Conservation (phyloP, 306 rosid species). For the Abrus pulchellus region DNA sequence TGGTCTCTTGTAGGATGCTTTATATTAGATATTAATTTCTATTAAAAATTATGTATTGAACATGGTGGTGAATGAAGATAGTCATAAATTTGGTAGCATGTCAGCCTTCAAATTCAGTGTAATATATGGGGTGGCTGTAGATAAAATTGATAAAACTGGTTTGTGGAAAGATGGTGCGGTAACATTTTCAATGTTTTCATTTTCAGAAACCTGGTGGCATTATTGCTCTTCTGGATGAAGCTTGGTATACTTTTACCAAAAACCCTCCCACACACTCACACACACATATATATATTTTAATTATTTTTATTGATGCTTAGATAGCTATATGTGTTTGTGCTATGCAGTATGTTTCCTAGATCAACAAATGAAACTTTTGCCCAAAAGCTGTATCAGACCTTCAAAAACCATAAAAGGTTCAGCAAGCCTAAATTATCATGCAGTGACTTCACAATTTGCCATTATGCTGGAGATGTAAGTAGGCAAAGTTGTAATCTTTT, state of each 20-base stretch:
- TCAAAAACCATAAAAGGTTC: conserved; percentile 81
- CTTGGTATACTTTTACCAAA: conserved; percentile 58
- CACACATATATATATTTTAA: background rate
- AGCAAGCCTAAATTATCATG: conserved; percentile 79
- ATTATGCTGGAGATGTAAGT: conserved; percentile 95
- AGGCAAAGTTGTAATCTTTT: conserved; percentile 1
- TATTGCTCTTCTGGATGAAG: conserved; percentile 91
- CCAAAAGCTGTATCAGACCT: conserved; percentile 87
- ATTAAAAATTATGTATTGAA: background rate
- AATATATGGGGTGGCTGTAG: too few species aligned
- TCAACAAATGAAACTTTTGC: conserved; percentile 90
- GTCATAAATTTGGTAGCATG: background rate
- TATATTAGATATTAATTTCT: background rate
- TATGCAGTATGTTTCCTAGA: conserved; percentile 88
- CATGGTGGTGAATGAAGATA: background rate
- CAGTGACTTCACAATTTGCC: conserved; percentile 86
- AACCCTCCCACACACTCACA: too few species aligned
- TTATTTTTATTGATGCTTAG: conserved; percentile 15
- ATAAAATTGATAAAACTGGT: too few species aligned
- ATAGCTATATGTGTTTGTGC: conserved; percentile 49
- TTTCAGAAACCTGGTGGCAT: conserved; percentile 96
- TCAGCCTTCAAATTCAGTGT: background rate
- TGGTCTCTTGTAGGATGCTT: background rate
- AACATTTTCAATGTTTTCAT: conserved; percentile 2
- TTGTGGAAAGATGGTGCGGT: too few species aligned